phyloP scores from a whole-genome alignment of 2,329 filamentous ascomycete genomes.

The Pseudopyricularia javanii region DNA sequence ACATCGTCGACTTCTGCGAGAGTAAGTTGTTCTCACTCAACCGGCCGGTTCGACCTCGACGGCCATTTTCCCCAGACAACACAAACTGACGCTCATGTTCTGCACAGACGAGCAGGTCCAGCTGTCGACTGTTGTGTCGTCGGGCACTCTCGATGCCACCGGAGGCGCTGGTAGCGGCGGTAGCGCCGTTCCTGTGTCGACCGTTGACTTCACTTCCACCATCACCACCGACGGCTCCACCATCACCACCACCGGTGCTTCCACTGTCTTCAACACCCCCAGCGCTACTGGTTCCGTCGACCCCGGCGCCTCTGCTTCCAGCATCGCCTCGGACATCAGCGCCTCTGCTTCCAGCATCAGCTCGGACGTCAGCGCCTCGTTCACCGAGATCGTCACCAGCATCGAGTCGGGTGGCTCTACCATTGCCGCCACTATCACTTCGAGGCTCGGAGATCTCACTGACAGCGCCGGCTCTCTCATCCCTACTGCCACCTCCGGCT shows the following conservation, averaged over 20 bases:
- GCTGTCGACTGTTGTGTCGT: not conserved
- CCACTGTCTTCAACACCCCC: constrained; percentile 5
- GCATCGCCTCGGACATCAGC: constrained; percentile 5
- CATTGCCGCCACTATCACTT: not conserved
- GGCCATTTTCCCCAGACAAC: not conserved
- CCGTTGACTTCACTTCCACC: not conserved
- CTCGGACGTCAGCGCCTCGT: too few relatives aligned
- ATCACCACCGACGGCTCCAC: not conserved
- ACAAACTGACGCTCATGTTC: not conserved
- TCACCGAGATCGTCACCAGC: too few relatives aligned
- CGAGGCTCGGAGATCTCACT: not conserved
- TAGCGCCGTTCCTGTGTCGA: not conserved
- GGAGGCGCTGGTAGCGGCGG: constrained; percentile 4
- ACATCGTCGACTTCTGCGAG: constrained; percentile 25
- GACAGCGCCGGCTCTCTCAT: constrained; percentile 13
- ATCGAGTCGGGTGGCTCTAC: too few relatives aligned
- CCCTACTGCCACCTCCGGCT: constrained; percentile 11
- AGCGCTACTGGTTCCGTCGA: constrained; percentile 2
- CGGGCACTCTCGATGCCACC: constrained; percentile 10
- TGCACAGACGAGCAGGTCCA: not conserved
- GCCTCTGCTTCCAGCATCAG: constrained; percentile 16
- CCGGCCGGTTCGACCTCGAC: not conserved
- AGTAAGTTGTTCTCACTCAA: constrained; percentile 11
- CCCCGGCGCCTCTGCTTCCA: constrained; percentile 5
- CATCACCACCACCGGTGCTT: not conserved